These are phyloP conservation scores for Fusarium clavum DNA, from an alignment of 2,329 filamentous ascomycete genomes.

Conservation along the genomic window DNA sequence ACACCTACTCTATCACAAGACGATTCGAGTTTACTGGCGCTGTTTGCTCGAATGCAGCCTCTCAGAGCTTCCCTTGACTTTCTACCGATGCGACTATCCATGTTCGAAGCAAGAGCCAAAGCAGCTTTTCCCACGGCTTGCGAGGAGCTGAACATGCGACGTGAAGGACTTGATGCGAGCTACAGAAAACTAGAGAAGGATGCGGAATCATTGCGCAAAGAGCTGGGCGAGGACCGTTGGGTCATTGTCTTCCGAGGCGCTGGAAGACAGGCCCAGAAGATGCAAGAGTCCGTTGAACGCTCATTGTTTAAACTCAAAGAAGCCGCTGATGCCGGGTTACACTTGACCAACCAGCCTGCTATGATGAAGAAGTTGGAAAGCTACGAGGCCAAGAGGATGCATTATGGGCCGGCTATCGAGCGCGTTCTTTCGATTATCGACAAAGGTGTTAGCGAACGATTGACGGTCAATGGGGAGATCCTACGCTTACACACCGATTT, in stretches of 20 bases:
- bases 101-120: slow-evolving; percentile 83
- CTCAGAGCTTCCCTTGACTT: slow-evolving; percentile 94
- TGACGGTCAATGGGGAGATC: slow-evolving; percentile 97
- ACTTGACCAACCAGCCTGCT: slow-evolving; percentile 75
- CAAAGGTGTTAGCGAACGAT: slow-evolving; percentile 92
- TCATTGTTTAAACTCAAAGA: slow-evolving; percentile 86
- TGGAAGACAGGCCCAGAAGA: slow-evolving; percentile 90
- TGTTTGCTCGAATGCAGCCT: slow-evolving; percentile 96
- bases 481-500: slow-evolving; percentile 87
- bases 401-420: slow-evolving; percentile 94
- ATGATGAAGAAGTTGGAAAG: slow-evolving; percentile 88
- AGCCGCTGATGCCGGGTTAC: slow-evolving; percentile 78
- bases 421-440: slow-evolving; percentile 93
- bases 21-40: slow-evolving; percentile 85
- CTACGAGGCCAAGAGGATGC: slow-evolving; percentile 93
- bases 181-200: slow-evolving; percentile 92
- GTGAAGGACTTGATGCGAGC: slow-evolving; percentile 79
- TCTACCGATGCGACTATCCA: slow-evolving; percentile 90
- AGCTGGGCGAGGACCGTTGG: slow-evolving; percentile 96
- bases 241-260: slow-evolving; percentile 95
- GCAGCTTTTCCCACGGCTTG: slow-evolving; percentile 89
- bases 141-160: slow-evolving; percentile 83
- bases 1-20: slow-evolving; percentile 74
- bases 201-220: slow-evolving; percentile 87
- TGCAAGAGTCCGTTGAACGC: slow-evolving; percentile 94